These are phyloP conservation scores for Benincasa hispida DNA, from an alignment of 306 rosid species.

Conservation along the genomic window DNA sequence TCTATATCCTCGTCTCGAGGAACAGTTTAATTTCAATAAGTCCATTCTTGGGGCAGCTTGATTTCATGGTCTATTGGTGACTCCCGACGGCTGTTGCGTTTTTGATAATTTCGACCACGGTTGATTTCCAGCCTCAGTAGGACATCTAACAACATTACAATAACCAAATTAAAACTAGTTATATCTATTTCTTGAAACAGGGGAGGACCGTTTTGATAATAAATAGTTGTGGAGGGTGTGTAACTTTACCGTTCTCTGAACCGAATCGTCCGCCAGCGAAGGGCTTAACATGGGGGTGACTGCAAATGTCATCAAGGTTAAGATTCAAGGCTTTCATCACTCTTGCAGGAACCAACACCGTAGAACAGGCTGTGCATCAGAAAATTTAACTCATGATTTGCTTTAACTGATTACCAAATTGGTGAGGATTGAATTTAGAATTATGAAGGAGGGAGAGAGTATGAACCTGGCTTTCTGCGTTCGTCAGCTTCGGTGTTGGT, in stretches of 20 bases:
- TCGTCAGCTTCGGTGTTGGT: conserved; percentile 13
- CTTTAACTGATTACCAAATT: background rate
- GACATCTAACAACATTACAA: background rate
- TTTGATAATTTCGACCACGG: background rate
- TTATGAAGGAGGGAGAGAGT: no score
- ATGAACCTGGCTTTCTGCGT: conserved; percentile 30
- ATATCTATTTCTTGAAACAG: background rate
- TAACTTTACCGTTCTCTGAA: conserved; percentile 17
- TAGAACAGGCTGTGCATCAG: conserved; percentile 18
- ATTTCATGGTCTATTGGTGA: background rate
- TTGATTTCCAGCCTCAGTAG: background rate
- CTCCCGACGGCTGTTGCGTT: background rate
- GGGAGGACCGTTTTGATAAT: background rate
- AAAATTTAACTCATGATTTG: background rate
- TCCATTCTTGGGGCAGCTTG: conserved; percentile 2
- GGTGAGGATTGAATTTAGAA: background rate
- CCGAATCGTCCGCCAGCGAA: conserved; percentile 9
- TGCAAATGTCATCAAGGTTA: conserved; percentile 16
- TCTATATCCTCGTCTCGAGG: no score
- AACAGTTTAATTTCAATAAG: background rate
- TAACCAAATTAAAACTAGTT: background rate
- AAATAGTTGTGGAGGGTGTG: background rate
- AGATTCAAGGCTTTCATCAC: conserved; percentile 35
- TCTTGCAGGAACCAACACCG: conserved; percentile 35
- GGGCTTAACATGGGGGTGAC: conserved; percentile 21